These are phyloP conservation scores for Daedaleopsis sinensis DNA, from an alignment of 768 basidiomycete genomes.

Conservation along the genomic window DNA sequence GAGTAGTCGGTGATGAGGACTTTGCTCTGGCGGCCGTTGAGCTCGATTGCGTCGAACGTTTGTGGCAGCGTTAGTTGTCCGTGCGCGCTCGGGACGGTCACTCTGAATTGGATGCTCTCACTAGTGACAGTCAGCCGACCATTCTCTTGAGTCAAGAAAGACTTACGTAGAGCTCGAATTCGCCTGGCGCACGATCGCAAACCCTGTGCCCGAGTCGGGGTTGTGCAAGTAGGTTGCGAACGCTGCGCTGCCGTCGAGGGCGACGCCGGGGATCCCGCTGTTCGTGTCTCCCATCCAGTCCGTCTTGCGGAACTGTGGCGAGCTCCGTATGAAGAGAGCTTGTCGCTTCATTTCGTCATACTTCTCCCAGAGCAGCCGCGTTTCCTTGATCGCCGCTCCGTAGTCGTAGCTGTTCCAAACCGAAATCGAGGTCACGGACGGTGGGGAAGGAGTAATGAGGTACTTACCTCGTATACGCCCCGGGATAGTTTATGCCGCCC, in stretches of 20 bases:
- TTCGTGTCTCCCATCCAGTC: slow-evolving; percentile 69
- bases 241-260: slow-evolving; percentile 39
- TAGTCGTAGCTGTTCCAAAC: slow-evolving; percentile 61
- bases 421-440: not conserved
- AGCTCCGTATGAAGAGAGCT: slow-evolving; percentile 76
- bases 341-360: slow-evolving; percentile 80
- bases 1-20: slow-evolving; percentile 70
- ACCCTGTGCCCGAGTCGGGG: slow-evolving; percentile 65
- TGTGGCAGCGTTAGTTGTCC: slow-evolving; percentile 60
- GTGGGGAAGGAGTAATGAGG: not conserved
- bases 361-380: slow-evolving; percentile 67
- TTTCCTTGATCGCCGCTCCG: slow-evolving; percentile 72
- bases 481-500: slow-evolving; percentile 79
- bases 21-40: slow-evolving; percentile 74
- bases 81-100: slow-evolving; percentile 56
- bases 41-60: slow-evolving; percentile 53
- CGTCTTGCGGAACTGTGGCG: slow-evolving; percentile 79
- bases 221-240: slow-evolving; percentile 70
- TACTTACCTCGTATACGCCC: slow-evolving; percentile 74
- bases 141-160: not conserved
- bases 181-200: slow-evolving; percentile 70
- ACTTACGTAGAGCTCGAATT: slow-evolving; percentile 69
- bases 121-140: slow-evolving; percentile 30
- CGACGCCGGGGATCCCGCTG: slow-evolving; percentile 36
- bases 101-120: slow-evolving; percentile 53